Evolutionary conservation across 352 stramenopile species (phyloP).

Genomic region (Plasmopara viticola): DNA sequence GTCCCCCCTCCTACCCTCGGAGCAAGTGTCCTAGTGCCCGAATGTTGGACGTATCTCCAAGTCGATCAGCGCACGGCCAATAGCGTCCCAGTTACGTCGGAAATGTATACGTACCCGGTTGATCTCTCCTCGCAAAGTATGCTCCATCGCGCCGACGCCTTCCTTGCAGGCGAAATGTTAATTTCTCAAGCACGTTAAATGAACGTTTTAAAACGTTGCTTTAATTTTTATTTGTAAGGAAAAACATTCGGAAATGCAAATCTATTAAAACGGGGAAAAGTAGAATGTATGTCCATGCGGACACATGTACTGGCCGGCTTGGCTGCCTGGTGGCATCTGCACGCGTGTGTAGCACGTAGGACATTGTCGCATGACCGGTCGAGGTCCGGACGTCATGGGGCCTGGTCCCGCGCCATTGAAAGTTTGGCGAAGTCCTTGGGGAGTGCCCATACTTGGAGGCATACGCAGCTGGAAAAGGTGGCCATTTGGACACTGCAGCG

Average conservation of each 20-base stretch:
- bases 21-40: slow-evolving; percentile 41
- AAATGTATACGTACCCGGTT: slow-evolving; percentile 83
- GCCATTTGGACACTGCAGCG: slow-evolving; percentile 68
- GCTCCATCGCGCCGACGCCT: slow-evolving; percentile 63
- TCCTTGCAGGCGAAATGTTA: slow-evolving; percentile 67
- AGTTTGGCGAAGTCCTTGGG: slow-evolving; percentile 34
- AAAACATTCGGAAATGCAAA: no score
- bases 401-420: slow-evolving; percentile 20
- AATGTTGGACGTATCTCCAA: slow-evolving; percentile 82
- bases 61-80: slow-evolving; percentile 77
- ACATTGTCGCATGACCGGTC: slow-evolving; percentile 78
- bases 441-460: slow-evolving; percentile 38
- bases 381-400: slow-evolving; percentile 21
- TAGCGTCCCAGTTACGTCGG: slow-evolving; percentile 50
- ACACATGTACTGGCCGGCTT: slow-evolving; percentile 86
- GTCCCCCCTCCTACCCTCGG: slow-evolving; percentile 23
- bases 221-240: no score
- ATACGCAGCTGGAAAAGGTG: slow-evolving; percentile 72
- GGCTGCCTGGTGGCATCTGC: slow-evolving; percentile 79
- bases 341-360: slow-evolving; percentile 84
- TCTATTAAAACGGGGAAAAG: slow-evolving; percentile 48
- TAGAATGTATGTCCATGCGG: slow-evolving; percentile 83
- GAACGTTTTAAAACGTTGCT: background rate
- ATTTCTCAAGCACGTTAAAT: slow-evolving; percentile 37
- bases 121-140: slow-evolving; percentile 66